Evolutionary conservation across 1,284 basidiomycete genomes (phyloP).

Genomic region (Grifola frondosa): DNA sequence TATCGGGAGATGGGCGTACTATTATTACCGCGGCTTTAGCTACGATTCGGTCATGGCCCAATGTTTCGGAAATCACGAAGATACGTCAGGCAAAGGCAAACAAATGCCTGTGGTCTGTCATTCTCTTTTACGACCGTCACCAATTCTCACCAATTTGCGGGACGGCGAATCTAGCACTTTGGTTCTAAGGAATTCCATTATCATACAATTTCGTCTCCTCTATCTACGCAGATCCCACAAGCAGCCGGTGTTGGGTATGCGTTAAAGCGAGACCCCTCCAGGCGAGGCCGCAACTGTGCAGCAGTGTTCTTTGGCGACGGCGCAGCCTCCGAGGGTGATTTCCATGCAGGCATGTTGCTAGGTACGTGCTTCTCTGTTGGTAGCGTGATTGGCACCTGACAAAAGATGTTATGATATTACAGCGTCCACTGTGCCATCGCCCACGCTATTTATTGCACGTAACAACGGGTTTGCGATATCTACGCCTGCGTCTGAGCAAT

Average conservation of each 20-base stretch:
- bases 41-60: constrained; percentile 80
- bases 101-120: constrained; percentile 81
- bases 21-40: constrained; percentile 82
- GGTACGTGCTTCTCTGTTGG: constrained; percentile 17
- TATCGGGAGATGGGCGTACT: constrained; percentile 91
- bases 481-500: constrained; percentile 89
- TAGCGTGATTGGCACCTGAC: background rate
- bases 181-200: constrained; percentile 84
- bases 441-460: constrained; percentile 73
- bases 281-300: constrained; percentile 76
- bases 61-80: constrained; percentile 84
- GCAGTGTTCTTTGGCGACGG: constrained; percentile 91
- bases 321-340: constrained; percentile 78
- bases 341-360: constrained; percentile 76
- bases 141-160: background rate
- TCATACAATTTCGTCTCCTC: constrained; percentile 90
- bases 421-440: constrained; percentile 73
- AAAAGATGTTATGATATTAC: background rate
- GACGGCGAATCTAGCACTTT: constrained; percentile 63
- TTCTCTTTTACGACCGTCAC: constrained; percentile 6
- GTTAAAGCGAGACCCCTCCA: constrained; percentile 74
- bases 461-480: constrained; percentile 96
- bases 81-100: constrained; percentile 80
- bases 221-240: constrained; percentile 96
- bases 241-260: constrained; percentile 93